A percentile compares a stretch with the other conserved stretches of the same genome.
Evolutionary conservation across 2,329 filamentous ascomycete genomes (phyloP).

Genomic region (Venturia carpophila): DNA sequence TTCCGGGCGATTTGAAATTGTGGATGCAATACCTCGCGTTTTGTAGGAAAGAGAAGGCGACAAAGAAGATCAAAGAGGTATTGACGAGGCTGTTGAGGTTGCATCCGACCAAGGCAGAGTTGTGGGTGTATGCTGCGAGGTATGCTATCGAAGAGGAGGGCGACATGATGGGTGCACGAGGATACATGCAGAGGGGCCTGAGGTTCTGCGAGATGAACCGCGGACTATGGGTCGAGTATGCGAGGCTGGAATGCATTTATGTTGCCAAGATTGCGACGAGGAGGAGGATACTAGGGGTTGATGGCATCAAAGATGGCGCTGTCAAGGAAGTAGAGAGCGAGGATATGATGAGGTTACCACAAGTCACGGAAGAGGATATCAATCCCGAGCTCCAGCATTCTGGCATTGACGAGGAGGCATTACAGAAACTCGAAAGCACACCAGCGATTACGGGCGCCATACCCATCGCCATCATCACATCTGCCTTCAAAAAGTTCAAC

Average conservation of each 20-base stretch:
- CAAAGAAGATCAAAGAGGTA: conserved; percentile 52
- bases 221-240: conserved; percentile 81
- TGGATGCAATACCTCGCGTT: conserved; percentile 91
- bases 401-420: conserved; percentile 45
- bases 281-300: conserved; percentile 58
- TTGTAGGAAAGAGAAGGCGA: conserved; percentile 57
- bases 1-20: conserved; percentile 69
- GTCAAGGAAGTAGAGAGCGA: conserved; percentile 37
- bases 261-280: conserved; percentile 71
- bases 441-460: conserved; percentile 90
- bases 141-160: conserved; percentile 68
- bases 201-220: conserved; percentile 75
- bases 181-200: conserved; percentile 81
- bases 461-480: conserved; percentile 83
- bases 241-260: conserved; percentile 87
- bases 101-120: conserved; percentile 71
- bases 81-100: conserved; percentile 66
- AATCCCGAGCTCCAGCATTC: conserved; percentile 41
- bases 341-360: conserved; percentile 51
- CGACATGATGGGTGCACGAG: conserved; percentile 79
- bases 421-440: conserved; percentile 60
- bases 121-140: conserved; percentile 81
- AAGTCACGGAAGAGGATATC: conserved; percentile 55
- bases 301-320: conserved; percentile 38
- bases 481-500: conserved; percentile 69